These are phyloP conservation scores for Luvunga scandens DNA, from an alignment of 345 rosid species.

Conservation along the genomic window DNA sequence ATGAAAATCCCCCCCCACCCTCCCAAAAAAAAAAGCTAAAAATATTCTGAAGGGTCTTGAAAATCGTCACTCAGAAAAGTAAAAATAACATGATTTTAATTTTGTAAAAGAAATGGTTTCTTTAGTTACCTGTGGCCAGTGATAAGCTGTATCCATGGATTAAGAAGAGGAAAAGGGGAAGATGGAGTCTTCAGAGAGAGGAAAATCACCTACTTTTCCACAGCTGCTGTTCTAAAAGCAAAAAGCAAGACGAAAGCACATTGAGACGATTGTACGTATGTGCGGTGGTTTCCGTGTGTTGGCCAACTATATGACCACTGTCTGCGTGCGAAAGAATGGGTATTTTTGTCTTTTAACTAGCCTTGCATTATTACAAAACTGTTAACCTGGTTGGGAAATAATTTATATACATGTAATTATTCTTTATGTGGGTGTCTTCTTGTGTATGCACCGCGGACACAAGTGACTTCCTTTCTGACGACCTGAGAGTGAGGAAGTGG, in stretches of 20 bases:
- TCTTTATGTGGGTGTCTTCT: background rate
- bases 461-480: slow-evolving; percentile 18
- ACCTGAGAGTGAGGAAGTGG: slow-evolving; percentile 11
- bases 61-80: slow-evolving; percentile 1
- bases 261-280: background rate
- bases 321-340: slow-evolving; percentile 15
- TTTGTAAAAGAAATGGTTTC: slow-evolving; percentile 9
- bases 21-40: slow-evolving; percentile 7
- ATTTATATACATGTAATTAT: background rate
- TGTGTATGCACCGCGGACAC: slow-evolving; percentile 5
- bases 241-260: slow-evolving; percentile 1
- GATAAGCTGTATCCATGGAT: slow-evolving; percentile 41
- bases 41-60: background rate
- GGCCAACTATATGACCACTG: slow-evolving; percentile 18
- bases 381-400: background rate
- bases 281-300: slow-evolving; percentile 12
- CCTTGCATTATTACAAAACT: background rate
- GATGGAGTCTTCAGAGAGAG: slow-evolving; percentile 15
- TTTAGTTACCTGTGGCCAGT: slow-evolving; percentile 44
- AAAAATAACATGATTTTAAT: slow-evolving; percentile 17
- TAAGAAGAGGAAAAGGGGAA: slow-evolving; percentile 12
- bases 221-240: slow-evolving; percentile 22
- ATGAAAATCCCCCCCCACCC: too few species aligned
- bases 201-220: slow-evolving; percentile 25
- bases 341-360: slow-evolving; percentile 8